Evolutionary conservation across 2,329 filamentous ascomycete species (phyloP), one percentile per base, ranked within the genome.

Genomic region (Phaeoacremonium minimum): DNA sequence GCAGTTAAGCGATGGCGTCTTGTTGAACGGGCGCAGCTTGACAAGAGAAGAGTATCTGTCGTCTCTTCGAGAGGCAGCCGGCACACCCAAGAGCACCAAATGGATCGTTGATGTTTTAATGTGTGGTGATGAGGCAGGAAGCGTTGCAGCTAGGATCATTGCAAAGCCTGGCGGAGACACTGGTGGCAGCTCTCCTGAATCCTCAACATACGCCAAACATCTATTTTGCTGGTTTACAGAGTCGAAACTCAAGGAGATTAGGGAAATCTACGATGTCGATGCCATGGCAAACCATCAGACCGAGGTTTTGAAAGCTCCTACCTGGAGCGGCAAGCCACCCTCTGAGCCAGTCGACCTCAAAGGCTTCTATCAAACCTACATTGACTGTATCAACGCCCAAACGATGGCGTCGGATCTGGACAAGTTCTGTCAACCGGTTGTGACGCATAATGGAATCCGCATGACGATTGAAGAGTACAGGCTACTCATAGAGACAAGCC

Each of bases 321-420:
- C 22, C n/a, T 26, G 22, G 22, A 26, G 9, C 9, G 22, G 22
- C 9, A n/a, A 9, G 9, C 22, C 22, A 9, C 22, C 22, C 22
- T 26, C 22, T n/a, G 15, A 19, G 6, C 11, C 5, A 5, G 32
- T n/a, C 19, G 45, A 44, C 12, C 40, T 53, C 6, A 39, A 49
- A 12, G 40, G 43, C 4, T 46, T 3, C 7, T 62, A 63, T 38
- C 40, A 42, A 7, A 42, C 36, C 3, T 62, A 63, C 42, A 49
- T 61, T 28, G 35, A 39, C 13, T 49, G 50, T 42, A 58, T 63
- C 44, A 61, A 61, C 38, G 42, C 37, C 15, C 48, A 46, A 17
- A 47, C 40, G 12, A 49, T 52, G 49, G 36, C 31, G 17, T 20
- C 38, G 3, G 37, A 47, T 12, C 53, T 63, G 14, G 42, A 48